These are phyloP conservation scores for Erysimum cheiranthoides DNA, from an alignment of 345 rosid species.

Conservation along the genomic window DNA sequence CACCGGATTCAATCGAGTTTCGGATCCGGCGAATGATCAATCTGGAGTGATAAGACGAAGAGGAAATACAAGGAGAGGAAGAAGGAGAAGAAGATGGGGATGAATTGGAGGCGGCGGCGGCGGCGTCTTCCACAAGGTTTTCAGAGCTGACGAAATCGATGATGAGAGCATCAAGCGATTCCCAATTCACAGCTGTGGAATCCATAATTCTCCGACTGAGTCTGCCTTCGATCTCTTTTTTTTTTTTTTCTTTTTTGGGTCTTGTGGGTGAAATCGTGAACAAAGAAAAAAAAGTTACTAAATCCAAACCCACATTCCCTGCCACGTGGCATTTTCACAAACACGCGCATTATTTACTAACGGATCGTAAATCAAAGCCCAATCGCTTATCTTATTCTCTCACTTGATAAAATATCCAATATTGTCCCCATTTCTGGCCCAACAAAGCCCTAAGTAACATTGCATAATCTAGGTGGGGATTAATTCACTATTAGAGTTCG, in stretches of 20 bases:
- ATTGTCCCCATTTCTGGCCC: background rate
- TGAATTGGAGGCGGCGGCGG: conserved; percentile 38
- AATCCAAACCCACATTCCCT: background rate
- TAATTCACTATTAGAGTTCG: no score
- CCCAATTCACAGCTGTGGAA: conserved; percentile 82
- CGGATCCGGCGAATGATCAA: conserved; percentile 83
- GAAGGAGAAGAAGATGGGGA: conserved; percentile 54
- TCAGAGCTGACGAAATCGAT: conserved; percentile 88
- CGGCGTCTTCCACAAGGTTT: conserved; percentile 65
- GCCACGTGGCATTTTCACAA: conserved; percentile 3
- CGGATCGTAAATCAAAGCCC: background rate
- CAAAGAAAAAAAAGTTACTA: background rate
- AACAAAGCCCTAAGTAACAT: background rate
- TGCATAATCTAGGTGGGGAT: no score
- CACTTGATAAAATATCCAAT: no score
- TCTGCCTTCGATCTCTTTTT: conserved; percentile 22
- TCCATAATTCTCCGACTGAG: conserved; percentile 53
- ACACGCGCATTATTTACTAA: background rate
- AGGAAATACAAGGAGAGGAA: conserved; percentile 59
- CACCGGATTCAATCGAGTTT: conserved; percentile 70
- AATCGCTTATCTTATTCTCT: background rate
- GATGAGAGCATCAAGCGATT: conserved; percentile 81
- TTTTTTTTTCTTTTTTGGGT: background rate
- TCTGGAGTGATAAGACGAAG: conserved; percentile 72
- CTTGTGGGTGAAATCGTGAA: background rate